These are phyloP conservation scores for Scheffersomyces amazonensis DNA, from an alignment of 805 yeast species.

Conservation along the genomic window DNA sequence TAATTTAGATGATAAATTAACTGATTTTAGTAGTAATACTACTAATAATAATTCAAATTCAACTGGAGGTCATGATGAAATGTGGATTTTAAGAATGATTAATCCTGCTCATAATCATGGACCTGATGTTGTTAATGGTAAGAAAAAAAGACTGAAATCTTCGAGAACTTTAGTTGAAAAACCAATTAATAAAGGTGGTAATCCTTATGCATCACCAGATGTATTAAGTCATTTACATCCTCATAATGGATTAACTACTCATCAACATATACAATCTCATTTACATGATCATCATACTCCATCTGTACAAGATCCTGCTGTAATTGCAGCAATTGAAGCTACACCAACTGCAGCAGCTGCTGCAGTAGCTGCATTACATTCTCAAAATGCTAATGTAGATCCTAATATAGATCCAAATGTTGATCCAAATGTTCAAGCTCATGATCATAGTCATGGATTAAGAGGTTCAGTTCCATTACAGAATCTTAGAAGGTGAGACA, in stretches of 20 bases:
- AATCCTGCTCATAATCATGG: conserved; percentile 45
- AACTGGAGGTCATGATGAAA: too few relatives aligned
- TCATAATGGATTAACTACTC: conserved; percentile 10
- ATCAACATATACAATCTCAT: conserved; percentile 8
- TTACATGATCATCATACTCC: conserved; percentile 6
- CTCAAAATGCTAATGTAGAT: conserved; percentile 30
- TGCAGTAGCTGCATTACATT: conserved; percentile 23
- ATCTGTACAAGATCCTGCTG: conserved; percentile 36
- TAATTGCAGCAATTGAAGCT: conserved; percentile 40
- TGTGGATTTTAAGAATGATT: conserved; percentile 48
- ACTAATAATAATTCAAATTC: conserved; percentile 14
- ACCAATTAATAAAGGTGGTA: conserved; percentile 27
- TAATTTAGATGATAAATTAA: conserved; percentile 25
- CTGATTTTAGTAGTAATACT: conserved; percentile 9
- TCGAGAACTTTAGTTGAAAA: conserved; percentile 43
- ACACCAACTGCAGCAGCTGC: conserved; percentile 27
- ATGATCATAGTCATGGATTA: conserved; percentile 33
- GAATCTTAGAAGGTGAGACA: not conserved
- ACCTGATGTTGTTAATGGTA: conserved; percentile 35
- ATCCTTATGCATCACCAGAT: conserved; percentile 1
- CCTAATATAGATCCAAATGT: conserved; percentile 45
- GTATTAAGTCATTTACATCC: conserved; percentile 8
- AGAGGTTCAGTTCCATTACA: conserved; percentile 1
- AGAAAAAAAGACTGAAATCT: conserved; percentile 36
- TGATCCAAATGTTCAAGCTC: conserved; percentile 42